phyloP scores from a whole-genome alignment of 805 yeast species.

The Wickerhamomyces strasburgensis region DNA sequence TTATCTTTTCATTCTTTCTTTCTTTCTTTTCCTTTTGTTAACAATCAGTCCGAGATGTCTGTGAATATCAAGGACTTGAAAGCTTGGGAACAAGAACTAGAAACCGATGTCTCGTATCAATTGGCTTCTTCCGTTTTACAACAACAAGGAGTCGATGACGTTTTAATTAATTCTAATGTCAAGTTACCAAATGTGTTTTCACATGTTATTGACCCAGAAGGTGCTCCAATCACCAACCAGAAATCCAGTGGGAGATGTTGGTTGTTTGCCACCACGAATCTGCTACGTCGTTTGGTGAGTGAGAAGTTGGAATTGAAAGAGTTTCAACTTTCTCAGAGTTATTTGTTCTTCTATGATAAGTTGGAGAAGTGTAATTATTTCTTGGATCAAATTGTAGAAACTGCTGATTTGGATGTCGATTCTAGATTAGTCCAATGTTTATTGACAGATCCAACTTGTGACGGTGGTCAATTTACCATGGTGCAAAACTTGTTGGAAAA shows the following conservation, averaged over 20 bases:
- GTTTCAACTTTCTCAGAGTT: constrained; percentile 74
- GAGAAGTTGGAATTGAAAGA: constrained; percentile 57
- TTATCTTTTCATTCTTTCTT: too few species aligned
- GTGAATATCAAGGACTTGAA: constrained; percentile 11
- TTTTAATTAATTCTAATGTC: constrained; percentile 18
- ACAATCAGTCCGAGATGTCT: too few species aligned
- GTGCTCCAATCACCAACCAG: constrained; percentile 66
- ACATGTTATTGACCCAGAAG: constrained; percentile 38
- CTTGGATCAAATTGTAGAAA: constrained; percentile 69
- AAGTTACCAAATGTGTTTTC: constrained; percentile 21
- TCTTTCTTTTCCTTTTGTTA: too few species aligned
- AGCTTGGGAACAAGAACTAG: constrained; percentile 22
- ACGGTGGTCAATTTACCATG: constrained; percentile 91
- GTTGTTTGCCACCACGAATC: constrained; percentile 81
- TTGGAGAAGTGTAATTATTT: constrained; percentile 80
- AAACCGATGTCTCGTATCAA: constrained; percentile 26
- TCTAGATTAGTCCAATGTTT: constrained; percentile 67
- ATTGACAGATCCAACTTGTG: constrained; percentile 61
- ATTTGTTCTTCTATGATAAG: constrained; percentile 79
- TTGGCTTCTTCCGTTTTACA: constrained; percentile 33
- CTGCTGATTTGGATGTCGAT: constrained; percentile 60
- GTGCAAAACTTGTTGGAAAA: constrained; percentile 69
- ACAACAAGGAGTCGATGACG: constrained; percentile 30
- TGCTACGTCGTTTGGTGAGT: constrained; percentile 60
- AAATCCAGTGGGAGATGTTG: constrained; percentile 79